A percentile compares a stretch with the other conserved stretches of the same genome.
phyloP scores from a whole-genome alignment of 2,329 filamentous ascomycete species.

The Pseudocercospora crystallina region DNA sequence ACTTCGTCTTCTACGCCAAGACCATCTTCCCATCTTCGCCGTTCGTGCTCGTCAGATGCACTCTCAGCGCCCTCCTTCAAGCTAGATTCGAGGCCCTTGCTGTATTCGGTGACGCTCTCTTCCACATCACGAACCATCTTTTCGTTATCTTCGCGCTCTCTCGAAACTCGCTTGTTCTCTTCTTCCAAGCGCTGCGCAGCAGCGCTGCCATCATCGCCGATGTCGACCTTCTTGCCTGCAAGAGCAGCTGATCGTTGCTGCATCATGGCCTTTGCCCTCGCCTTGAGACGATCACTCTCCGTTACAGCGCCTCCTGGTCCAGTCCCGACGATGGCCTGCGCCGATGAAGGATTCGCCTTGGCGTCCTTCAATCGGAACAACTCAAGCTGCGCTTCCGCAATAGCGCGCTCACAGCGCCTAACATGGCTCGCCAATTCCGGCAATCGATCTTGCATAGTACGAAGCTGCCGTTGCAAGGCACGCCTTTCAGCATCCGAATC shows the following conservation, averaged over 20 bases:
- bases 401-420: constrained; percentile 83
- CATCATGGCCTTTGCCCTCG: constrained; percentile 96
- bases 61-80: constrained; percentile 78
- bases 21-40: constrained; percentile 90
- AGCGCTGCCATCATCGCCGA: constrained; percentile 68
- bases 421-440: constrained; percentile 92
- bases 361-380: constrained; percentile 91
- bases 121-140: constrained; percentile 96
- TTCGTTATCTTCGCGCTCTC: constrained; percentile 91
- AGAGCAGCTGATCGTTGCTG: constrained; percentile 92
- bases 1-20: constrained; percentile 95
- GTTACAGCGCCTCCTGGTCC: constrained; percentile 88
- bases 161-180: constrained; percentile 75
- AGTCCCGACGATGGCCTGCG: constrained; percentile 81
- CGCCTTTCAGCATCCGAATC: constrained; percentile 88
- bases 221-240: constrained; percentile 72
- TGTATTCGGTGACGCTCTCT: constrained; percentile 88
- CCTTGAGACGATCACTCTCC: constrained; percentile 91
- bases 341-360: constrained; percentile 82
- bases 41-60: constrained; percentile 82
- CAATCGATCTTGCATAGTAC: constrained; percentile 82
- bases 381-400: constrained; percentile 87
- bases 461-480: constrained; percentile 82
- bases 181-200: constrained; percentile 85
- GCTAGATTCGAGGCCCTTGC: constrained; percentile 78